Evolutionary conservation across 768 basidiomycete species (phyloP).

Genomic region (Agrocybe pediades): DNA sequence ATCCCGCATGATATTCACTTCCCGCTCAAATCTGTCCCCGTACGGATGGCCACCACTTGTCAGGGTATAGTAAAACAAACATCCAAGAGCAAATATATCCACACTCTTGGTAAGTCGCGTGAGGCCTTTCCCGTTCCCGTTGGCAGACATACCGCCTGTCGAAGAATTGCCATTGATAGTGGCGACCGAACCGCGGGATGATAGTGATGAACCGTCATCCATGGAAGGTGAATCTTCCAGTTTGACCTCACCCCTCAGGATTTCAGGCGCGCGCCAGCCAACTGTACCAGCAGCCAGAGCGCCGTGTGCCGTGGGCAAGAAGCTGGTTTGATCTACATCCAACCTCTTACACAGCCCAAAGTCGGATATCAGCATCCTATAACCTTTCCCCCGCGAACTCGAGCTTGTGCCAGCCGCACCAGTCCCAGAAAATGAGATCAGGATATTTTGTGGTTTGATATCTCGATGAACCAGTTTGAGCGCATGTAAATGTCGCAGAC

Average conservation of each 20-base stretch:
- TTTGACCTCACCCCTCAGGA: conserved; percentile 91
- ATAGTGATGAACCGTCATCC: conserved; percentile 51
- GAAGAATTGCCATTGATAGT: conserved; percentile 41
- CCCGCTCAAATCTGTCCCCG: conserved; percentile 91
- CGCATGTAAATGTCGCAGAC: conserved; percentile 87
- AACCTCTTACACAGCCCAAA: conserved; percentile 97
- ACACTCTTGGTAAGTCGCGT: conserved; percentile 90
- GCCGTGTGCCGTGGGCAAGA: conserved; percentile 89
- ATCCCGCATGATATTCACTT: conserved; percentile 90
- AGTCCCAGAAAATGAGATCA: conserved; percentile 73
- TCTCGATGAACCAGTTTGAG: conserved; percentile 98
- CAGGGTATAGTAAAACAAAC: conserved; percentile 91
- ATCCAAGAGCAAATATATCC: conserved; percentile 95
- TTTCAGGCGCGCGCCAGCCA: conserved; percentile 98
- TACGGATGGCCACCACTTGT: conserved; percentile 92
- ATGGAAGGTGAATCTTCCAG: conserved; percentile 71
- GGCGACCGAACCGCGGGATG: conserved; percentile 64
- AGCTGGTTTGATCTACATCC: conserved; percentile 95
- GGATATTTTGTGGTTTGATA: conserved; percentile 98
- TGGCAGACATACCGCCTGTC: conserved; percentile 28
- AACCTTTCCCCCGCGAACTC: conserved; percentile 37
- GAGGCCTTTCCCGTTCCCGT: conserved; percentile 32
- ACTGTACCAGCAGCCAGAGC: conserved; percentile 90
- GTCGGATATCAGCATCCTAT: conserved; percentile 93
- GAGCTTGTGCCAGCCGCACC: conserved; percentile 25